These are phyloP conservation scores for Penicillium cinerascens DNA, from an alignment of 495 filamentous ascomycete species.

Conservation along the genomic window DNA sequence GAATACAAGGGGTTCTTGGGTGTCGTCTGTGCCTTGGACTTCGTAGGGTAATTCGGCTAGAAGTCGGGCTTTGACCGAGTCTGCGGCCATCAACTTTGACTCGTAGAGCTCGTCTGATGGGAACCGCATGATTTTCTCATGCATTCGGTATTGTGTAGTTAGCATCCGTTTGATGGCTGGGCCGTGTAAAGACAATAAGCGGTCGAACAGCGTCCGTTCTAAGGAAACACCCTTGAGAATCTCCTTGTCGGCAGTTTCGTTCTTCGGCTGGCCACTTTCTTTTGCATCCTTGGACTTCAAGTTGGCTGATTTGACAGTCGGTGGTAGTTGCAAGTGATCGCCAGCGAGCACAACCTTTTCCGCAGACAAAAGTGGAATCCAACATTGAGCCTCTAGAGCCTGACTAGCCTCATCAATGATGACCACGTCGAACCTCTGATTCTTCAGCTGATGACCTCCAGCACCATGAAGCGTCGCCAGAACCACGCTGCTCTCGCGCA, in stretches of 20 bases:
- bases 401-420: conserved; percentile 96
- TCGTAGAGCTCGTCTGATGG: conserved; percentile 89
- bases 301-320: conserved; percentile 75
- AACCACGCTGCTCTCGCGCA: conserved; percentile 77
- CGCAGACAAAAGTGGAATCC: conserved; percentile 82
- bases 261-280: conserved; percentile 17
- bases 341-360: conserved; percentile 88
- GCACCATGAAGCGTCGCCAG: conserved; percentile 91
- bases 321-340: conserved; percentile 91
- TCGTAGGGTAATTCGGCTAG: conserved; percentile 76
- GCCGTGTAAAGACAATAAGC: conserved; percentile 79
- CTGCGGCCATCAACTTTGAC: conserved; percentile 70
- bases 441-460: conserved; percentile 76
- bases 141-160: conserved; percentile 99
- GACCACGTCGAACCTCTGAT: conserved; percentile 86
- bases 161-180: conserved; percentile 84
- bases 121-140: conserved; percentile 90
- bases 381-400: conserved; percentile 94
- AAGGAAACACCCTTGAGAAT: conserved; percentile 52
- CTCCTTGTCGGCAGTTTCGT: conserved; percentile 24
- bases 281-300: conserved; percentile 22
- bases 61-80: conserved; percentile 68
- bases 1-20: conserved; percentile 82
- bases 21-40: conserved; percentile 81
- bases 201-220: conserved; percentile 87